Base-by-base conservation (phyloP, 2,329 filamentous ascomycete genomes). In the Phyllosticta paracitricarpa region DNA sequence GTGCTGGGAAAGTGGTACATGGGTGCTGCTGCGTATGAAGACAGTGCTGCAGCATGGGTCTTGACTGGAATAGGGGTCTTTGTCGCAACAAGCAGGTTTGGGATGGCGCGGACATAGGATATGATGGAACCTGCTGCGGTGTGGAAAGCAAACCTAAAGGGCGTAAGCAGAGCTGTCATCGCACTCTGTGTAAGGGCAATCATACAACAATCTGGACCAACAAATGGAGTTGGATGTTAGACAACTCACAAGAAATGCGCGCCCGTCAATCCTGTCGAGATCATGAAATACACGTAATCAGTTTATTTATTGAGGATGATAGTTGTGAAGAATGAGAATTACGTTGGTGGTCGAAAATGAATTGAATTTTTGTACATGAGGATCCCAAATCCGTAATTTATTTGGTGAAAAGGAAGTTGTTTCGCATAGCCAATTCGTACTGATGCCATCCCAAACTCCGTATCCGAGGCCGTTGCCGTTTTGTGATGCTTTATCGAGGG, bases 41-140 rank as follows among this genome's bases (percentile, higher is more conserved):
- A 54, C 28, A 59, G 57, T 28, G 57, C 57, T 2, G 57, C 51
- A 3, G 57, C 57, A 19, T 59, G 57, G 57, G 57, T 54, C 12
- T 28, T 59, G 19, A 52, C 57, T 19, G 51, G 51, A 10, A 19
- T 59, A 8, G 57, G 51, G 2, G 51, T 33, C 17, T 54, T n/a
- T 14, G 12, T 59, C 2, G 57, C 57, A 26, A n/a, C 24, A 17
- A 54, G 57, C 40, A 54, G 30, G 28, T 40, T 28, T 9, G 51
- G 57, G n/a, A n/a, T n/a, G n/a, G 40, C 40, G 40, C n/a, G 40
- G 17, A n/a, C n/a, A n/a, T 48, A n/a, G n/a, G 7, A n/a, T 6
- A 48, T 48, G 17, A n/a, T 48, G 17, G 35, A n/a, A n/a, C 4
- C 1, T 14, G n/a, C 17, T 4, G 35, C 14, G 17, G 2, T 8